Base-by-base conservation (phyloP, 2,329 filamentous ascomycete species). In the Xylaria hypoxylon region DNA sequence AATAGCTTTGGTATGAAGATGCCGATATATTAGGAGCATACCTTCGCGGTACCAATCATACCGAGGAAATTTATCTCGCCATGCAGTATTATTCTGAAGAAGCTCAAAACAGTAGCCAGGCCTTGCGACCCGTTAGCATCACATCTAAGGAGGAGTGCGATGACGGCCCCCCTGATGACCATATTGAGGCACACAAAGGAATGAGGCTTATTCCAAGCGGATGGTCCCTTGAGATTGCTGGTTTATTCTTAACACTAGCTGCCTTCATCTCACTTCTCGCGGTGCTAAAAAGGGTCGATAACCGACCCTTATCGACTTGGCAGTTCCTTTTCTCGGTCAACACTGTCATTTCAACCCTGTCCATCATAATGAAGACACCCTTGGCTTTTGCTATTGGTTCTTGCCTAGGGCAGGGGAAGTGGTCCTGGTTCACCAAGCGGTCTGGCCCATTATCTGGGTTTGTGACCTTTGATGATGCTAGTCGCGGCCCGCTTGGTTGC, bases 321-420 rank as follows among this genome's bases (percentile, higher is more conserved):
- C 6, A 22, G 11, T 60, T 56, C 44, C 44, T 44, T 22, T 44
- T 65, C 15, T 62, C 63, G 1, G 22, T 62, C 8, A 62, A 65
- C 44, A 58, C 63, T 17, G 22, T 65, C 15, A 35, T 65, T 22
- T 65, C 63, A 8, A 52, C 59, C 0, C 55, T 68, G 5, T 51
- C 68, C 15, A 40, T 56, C 6, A 24, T 51, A 19, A 52, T 56
- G 7, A 35, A 35, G 28, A 56, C 56, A 3, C 53, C 66, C 13
- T 31, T 68, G 19, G 63, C 59, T 13, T 62, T 56, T 31, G 66
- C 50, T 2, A 35, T 65, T 5, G 59, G 66, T 11, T 66, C 63
- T 7, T 66, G 66, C 26, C 24, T 68, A 7, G 55, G 62, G 5
- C 66, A 68, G 38, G 66, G 40, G 15, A 68, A 68, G 44, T 68